A percentile compares a stretch with the other conserved stretches of the same genome.
phyloP scores from a whole-genome alignment of 139 green algal genomes.

The Axilococcus clingmanii region DNA sequence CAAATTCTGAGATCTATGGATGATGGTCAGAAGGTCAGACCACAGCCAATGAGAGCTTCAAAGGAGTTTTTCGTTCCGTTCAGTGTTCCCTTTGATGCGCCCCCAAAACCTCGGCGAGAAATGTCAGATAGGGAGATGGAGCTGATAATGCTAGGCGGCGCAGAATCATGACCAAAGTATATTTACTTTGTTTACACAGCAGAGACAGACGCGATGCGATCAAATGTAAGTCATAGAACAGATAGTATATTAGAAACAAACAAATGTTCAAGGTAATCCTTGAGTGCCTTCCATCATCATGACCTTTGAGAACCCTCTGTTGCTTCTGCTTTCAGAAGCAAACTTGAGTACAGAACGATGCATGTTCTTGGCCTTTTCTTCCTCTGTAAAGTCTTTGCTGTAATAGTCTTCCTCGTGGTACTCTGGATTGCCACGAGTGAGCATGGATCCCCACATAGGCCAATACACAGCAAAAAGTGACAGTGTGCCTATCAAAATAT shows the following conservation, averaged over 20 bases:
- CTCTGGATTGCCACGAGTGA: constrained; percentile 44
- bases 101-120: constrained; percentile 2
- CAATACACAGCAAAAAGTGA: constrained; percentile 73
- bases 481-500: constrained; percentile 61
- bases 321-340: constrained; percentile 14
- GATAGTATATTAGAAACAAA: too few relatives aligned
- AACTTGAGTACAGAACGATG: constrained; percentile 25
- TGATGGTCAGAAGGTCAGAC: constrained; percentile 3
- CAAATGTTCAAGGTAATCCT: too few relatives aligned
- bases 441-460: constrained; percentile 89
- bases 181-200: too few relatives aligned
- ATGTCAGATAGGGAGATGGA: constrained; percentile 38
- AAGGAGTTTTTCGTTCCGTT: background rate
- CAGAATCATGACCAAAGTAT: too few relatives aligned
- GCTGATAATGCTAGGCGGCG: constrained; percentile 39
- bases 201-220: too few relatives aligned
- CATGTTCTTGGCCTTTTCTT: constrained; percentile 36
- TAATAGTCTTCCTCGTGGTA: constrained; percentile 87
- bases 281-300: background rate
- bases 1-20: background rate
- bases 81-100: background rate
- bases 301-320: constrained; percentile 15
- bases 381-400: constrained; percentile 37
- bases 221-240: too few relatives aligned
- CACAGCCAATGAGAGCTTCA: background rate